These are phyloP conservation scores for Meyerozyma sp. DNA, from an alignment of 1,139 yeast species.

Conservation along the genomic window DNA sequence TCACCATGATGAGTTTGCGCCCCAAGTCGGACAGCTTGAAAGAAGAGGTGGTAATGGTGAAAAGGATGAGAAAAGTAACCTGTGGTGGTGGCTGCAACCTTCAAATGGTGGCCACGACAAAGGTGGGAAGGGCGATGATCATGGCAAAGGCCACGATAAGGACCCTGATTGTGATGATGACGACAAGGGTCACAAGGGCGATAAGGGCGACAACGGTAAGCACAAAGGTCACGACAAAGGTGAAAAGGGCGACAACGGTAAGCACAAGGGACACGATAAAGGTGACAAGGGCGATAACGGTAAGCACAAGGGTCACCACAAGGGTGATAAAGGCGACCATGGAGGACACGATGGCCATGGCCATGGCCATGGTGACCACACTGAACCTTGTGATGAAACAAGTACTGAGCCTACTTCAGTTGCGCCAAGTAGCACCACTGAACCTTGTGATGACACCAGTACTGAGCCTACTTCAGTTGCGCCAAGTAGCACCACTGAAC, in stretches of 20 bases:
- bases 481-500: neutral
- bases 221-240: neutral
- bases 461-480: neutral
- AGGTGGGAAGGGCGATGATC: neutral
- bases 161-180: neutral
- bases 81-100: neutral
- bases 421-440: neutral
- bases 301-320: neutral
- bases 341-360: neutral
- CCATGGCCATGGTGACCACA: neutral
- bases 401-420: neutral
- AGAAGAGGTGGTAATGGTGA: neutral
- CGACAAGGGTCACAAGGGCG: neutral
- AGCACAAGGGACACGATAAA: neutral
- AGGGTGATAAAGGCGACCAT: neutral
- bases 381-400: neutral
- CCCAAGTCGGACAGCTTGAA: neutral
- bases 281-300: neutral
- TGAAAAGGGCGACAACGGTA: too few species aligned
- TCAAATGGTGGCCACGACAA: neutral
- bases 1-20: neutral
- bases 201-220: neutral
- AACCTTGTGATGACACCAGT: neutral
- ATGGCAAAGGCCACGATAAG: neutral
- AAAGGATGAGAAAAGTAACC: neutral